Percentiles rank a stretch among this genome's conserved stretches.
Conservation (phyloP, 139 green algal genomes). For the Chlamydomonas schloesseri region DNA sequence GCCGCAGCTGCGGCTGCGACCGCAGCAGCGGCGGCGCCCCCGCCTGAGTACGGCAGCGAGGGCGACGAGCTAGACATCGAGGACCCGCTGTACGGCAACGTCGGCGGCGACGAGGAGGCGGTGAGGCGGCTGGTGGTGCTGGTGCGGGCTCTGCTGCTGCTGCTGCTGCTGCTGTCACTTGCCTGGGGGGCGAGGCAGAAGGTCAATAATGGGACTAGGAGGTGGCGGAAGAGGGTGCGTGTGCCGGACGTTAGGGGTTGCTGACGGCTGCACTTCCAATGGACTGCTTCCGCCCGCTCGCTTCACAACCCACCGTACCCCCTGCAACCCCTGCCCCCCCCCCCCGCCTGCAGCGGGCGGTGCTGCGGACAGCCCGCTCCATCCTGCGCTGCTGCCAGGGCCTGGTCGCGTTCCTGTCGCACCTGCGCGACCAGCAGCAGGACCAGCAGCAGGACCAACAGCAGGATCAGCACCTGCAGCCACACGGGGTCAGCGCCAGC, state of each 20-base stretch:
- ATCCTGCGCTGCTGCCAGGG: conserved; percentile 56
- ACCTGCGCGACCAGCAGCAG: conserved; percentile 21
- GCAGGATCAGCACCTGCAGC: not conserved
- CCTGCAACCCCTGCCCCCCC: not conserved
- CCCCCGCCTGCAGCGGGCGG: conserved; percentile 44
- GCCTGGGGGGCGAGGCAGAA: not conserved
- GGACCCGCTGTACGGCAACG: conserved; percentile 90
- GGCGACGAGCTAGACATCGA: conserved; percentile 79
- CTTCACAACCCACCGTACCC: not conserved
- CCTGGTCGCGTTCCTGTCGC: conserved; percentile 54
- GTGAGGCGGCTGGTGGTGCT: conserved; percentile 35
- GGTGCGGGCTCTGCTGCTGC: not conserved
- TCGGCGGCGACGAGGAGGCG: conserved; percentile 69
- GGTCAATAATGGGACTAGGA: not conserved
- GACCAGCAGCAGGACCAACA: too few relatives aligned
- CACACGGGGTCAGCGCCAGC: not conserved
- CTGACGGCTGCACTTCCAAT: too few relatives aligned
- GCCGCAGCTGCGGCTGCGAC: too few relatives aligned
- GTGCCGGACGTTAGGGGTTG: too few relatives aligned
- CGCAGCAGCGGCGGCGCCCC: not conserved
- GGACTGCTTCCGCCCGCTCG: too few relatives aligned
- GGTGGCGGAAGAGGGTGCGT: too few relatives aligned
- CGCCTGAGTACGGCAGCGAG: not conserved
- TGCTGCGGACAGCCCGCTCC: conserved; percentile 21
- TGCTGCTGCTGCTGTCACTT: not conserved